phyloP scores from a whole-genome alignment of 257 asterid genomes.

The Sherardia arvensis region DNA sequence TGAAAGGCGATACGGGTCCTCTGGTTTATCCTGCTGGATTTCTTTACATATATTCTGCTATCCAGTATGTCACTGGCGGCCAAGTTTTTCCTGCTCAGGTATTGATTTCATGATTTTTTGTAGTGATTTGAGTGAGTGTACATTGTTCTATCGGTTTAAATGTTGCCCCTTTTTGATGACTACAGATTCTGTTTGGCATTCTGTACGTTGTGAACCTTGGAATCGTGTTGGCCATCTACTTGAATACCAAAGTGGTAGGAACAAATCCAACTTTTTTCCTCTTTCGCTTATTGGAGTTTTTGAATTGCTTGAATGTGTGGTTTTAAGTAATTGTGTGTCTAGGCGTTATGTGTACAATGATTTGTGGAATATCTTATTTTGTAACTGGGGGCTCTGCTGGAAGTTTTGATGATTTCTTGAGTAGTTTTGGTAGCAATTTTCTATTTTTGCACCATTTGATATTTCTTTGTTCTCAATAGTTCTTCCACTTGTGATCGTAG shows the following conservation, averaged over 20 bases:
- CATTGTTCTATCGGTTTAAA: neutral
- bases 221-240: slow-evolving; percentile 57
- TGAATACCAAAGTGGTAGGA: slow-evolving; percentile 83
- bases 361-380: neutral
- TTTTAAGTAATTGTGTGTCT: neutral
- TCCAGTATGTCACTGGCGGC: slow-evolving; percentile 74
- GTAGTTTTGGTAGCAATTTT: neutral
- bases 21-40: slow-evolving; percentile 96
- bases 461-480: neutral
- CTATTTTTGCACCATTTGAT: too few species aligned
- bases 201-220: slow-evolving; percentile 79
- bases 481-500: neutral
- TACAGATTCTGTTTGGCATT: slow-evolving; percentile 75
- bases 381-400: neutral
- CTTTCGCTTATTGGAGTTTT: neutral
- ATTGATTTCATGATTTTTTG: neutral
- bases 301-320: neutral
- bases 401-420: neutral
- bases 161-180: slow-evolving; percentile 9
- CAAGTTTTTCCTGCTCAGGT: slow-evolving; percentile 88
- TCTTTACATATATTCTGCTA: slow-evolving; percentile 77
- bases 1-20: slow-evolving; percentile 96
- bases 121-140: neutral
- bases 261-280: neutral
- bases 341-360: neutral